phyloP scores from a whole-genome alignment of 2,329 filamentous ascomycete genomes.

The Didymosphaeria variabile region DNA sequence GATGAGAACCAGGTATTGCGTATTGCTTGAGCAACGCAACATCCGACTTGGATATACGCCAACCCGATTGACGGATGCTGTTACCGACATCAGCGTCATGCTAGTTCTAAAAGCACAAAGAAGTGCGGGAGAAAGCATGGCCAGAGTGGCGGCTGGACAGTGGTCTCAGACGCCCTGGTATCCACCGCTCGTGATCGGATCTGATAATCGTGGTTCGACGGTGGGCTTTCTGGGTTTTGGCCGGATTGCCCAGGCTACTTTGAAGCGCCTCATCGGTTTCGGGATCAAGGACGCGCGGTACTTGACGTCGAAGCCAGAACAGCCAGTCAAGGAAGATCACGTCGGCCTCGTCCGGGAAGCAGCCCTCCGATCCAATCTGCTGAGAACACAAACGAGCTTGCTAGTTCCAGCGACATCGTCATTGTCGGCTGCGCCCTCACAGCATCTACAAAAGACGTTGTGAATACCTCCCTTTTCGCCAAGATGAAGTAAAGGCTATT shows the following conservation, averaged over 20 bases:
- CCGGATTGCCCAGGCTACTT: slow-evolving; percentile 37
- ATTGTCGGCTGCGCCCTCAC: too few relatives aligned
- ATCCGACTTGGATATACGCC: slow-evolving; percentile 44
- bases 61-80: slow-evolving; percentile 41
- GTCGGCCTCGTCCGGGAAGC: slow-evolving; percentile 35
- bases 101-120: neutral
- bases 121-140: too few relatives aligned
- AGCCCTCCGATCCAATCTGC: neutral
- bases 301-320: slow-evolving; percentile 36
- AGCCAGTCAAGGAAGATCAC: slow-evolving; percentile 31
- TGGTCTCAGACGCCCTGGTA: slow-evolving; percentile 45
- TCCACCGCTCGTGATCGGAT: slow-evolving; percentile 18
- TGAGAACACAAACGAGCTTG: too few relatives aligned
- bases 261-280: slow-evolving; percentile 39
- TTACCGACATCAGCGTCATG: slow-evolving; percentile 36
- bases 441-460: too few relatives aligned
- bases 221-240: slow-evolving; percentile 44
- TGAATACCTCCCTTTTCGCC: too few relatives aligned
- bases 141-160: slow-evolving; percentile 10
- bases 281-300: slow-evolving; percentile 37
- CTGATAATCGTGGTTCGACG: slow-evolving; percentile 34
- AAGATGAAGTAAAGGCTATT: slow-evolving; percentile 61
- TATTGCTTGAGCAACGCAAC: slow-evolving; percentile 34
- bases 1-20: too few relatives aligned
- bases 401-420: too few relatives aligned